Evolutionary conservation across 257 asterid genomes (phyloP), one percentile per base, ranked within the genome.

Genomic region (Paraleonurus japonicus): DNA sequence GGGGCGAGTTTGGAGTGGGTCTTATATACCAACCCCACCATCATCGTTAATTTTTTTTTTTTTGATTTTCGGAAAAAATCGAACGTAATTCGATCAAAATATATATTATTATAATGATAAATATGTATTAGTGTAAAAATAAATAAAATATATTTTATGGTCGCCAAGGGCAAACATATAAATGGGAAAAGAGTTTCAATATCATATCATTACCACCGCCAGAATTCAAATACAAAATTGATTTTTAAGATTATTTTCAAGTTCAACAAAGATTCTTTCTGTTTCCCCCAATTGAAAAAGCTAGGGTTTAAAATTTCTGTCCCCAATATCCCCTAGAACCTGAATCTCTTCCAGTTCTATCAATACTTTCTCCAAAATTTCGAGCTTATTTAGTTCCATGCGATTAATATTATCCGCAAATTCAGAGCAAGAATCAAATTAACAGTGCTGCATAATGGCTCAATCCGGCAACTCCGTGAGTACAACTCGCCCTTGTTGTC

Each of bases 391-490:
- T n/a, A n/a, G 22, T n/a, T 43, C 19, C 7, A 30, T 48, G 35
- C 67, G 35, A 43, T 68, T 45, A 35, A 4, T 6, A 26, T 51
- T 27, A 51, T 51, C 16, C 23, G 65, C 61, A 4, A 48, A 39
- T 55, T 63, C 65, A 7, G 70, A 12, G 58, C 30, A 65, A 32
- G 68, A 8, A 23, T 69, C 65, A 75, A 41, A 20, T 0, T 32
- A 19, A 35, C 19, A 60, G 71, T 71, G 75, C 82, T 72, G 66
- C 28, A 8, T 9, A 23, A 92, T 92, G 98, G 89, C 91, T 76
- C 83, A 89, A 75, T 61, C 96, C 75, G 77, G 82, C 89, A 84
- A 82, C 75, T 51, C 78, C 54, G 98, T 92, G 80, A 75, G 87
- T 74, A 22, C 71, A 69, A 50, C 37, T 28, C 69, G 19, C 62